Percentiles rank a stretch among this genome's conserved stretches.
phyloP scores from a whole-genome alignment of 257 asterid genomes.

The Cruciata laevipes region DNA sequence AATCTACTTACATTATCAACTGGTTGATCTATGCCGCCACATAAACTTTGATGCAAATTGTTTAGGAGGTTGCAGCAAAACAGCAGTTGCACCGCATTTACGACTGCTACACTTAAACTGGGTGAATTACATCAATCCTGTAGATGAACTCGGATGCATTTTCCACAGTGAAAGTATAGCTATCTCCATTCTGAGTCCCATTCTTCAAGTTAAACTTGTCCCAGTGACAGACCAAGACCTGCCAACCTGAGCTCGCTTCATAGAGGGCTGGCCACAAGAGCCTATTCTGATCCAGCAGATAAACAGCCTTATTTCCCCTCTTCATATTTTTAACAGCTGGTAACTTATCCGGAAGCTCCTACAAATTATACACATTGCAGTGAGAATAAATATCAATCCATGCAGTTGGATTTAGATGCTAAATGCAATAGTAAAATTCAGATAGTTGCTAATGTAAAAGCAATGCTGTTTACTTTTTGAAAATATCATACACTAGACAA shows the following conservation, averaged over 20 bases:
- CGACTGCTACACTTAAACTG: not conserved
- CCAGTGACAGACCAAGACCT: conserved; percentile 16
- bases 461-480: not conserved
- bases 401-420: not conserved
- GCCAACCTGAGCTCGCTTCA: conserved; percentile 3
- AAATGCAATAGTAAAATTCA: not conserved
- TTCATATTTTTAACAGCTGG: not conserved
- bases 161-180: conserved; percentile 7
- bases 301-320: not conserved
- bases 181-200: conserved; percentile 20
- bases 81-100: not conserved
- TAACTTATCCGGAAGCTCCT: conserved; percentile 15
- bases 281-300: conserved; percentile 16
- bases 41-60: not conserved
- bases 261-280: conserved; percentile 16
- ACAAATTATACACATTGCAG: not conserved
- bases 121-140: conserved; percentile 5
- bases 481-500: not conserved
- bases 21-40: not conserved
- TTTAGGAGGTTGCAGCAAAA: not conserved
- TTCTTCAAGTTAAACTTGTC: conserved; percentile 6
- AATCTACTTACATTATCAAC: too few relatives aligned
- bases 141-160: conserved; percentile 1
- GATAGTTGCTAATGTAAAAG: not conserved
- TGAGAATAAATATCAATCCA: not conserved